These are phyloP conservation scores for Cenchrus americanus DNA, from an alignment of 176 grass and related monocot species.

Conservation along the genomic window DNA sequence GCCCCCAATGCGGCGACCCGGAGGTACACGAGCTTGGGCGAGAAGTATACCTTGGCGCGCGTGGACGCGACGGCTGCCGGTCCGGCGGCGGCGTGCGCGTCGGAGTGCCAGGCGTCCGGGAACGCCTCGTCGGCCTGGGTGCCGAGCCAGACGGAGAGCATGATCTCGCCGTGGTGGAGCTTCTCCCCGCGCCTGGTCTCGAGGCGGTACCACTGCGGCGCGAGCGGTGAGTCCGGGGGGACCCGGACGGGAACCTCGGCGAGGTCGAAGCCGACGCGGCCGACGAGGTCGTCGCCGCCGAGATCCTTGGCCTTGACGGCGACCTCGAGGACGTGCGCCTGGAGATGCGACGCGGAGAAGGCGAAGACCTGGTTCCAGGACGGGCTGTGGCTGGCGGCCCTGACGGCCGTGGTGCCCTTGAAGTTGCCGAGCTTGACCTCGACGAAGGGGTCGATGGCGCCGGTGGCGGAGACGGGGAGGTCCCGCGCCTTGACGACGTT, in stretches of 20 bases:
- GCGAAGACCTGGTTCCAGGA: constrained; percentile 88
- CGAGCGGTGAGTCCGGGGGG: constrained; percentile 87
- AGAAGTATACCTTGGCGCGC: constrained; percentile 93
- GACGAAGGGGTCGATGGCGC: constrained; percentile 79
- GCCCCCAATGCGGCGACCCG: constrained; percentile 63
- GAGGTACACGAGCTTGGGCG: constrained; percentile 88
- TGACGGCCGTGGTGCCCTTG: constrained; percentile 61
- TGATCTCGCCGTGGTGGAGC: constrained; percentile 72
- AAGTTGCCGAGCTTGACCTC: constrained; percentile 98
- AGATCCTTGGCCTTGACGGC: constrained; percentile 76
- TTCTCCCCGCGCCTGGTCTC: constrained; percentile 72
- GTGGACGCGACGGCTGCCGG: constrained; percentile 59
- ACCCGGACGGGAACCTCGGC: constrained; percentile 78
- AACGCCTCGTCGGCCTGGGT: constrained; percentile 98
- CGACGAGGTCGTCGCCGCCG: constrained; percentile 71
- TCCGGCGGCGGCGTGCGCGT: constrained; percentile 51
- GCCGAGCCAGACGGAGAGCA: constrained; percentile 95
- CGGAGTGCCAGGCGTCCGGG: constrained; percentile 87
- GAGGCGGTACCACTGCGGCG: constrained; percentile 90
- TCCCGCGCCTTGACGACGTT: constrained; percentile 87
- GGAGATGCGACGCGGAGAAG: constrained; percentile 72
- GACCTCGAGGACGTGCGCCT: constrained; percentile 78
- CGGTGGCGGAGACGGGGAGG: constrained; percentile 71
- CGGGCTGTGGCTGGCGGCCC: constrained; percentile 54
- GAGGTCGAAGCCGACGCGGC: constrained; percentile 76